These are phyloP conservation scores for Microdochium trichocladiopsis DNA, from an alignment of 2,329 filamentous ascomycete species.

Conservation along the genomic window DNA sequence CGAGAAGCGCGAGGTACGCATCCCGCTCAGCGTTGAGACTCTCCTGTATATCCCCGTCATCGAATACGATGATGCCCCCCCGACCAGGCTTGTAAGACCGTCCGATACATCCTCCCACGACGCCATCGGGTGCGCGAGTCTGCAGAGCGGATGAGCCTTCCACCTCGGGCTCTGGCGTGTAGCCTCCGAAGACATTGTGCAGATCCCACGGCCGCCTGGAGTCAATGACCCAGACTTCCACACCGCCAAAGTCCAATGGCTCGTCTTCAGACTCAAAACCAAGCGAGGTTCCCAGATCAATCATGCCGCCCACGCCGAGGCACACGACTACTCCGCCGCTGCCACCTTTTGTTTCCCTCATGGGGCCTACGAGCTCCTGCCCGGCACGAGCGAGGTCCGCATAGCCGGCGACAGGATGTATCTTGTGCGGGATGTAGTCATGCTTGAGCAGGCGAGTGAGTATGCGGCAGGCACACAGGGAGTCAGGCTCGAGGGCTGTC, in stretches of 20 bases:
- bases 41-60: constrained; percentile 91
- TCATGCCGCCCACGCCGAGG: constrained; percentile 84
- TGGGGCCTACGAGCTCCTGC: constrained; percentile 70
- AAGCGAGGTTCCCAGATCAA: constrained; percentile 76
- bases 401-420: constrained; percentile 91
- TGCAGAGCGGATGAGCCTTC: constrained; percentile 38
- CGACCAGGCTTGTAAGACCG: constrained; percentile 68
- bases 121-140: constrained; percentile 53
- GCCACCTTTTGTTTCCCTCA: constrained; percentile 80
- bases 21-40: constrained; percentile 67
- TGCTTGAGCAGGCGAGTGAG: constrained; percentile 89
- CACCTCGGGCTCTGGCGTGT: constrained; percentile 44
- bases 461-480: constrained; percentile 91
- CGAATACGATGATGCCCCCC: constrained; percentile 88
- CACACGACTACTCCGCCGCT: constrained; percentile 86
- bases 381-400: constrained; percentile 78
- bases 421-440: constrained; percentile 97
- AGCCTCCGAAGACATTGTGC: constrained; percentile 83
- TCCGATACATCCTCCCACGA: constrained; percentile 66
- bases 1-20: constrained; percentile 76
- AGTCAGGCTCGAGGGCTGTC: constrained; percentile 89
- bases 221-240: constrained; percentile 94
- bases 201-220: constrained; percentile 91
- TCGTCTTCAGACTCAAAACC: constrained; percentile 65
- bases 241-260: constrained; percentile 65